Percentiles rank a stretch among this genome's conserved stretches.
phyloP scores from a whole-genome alignment of 306 rosid species.

The Aeschynomene evenia region DNA sequence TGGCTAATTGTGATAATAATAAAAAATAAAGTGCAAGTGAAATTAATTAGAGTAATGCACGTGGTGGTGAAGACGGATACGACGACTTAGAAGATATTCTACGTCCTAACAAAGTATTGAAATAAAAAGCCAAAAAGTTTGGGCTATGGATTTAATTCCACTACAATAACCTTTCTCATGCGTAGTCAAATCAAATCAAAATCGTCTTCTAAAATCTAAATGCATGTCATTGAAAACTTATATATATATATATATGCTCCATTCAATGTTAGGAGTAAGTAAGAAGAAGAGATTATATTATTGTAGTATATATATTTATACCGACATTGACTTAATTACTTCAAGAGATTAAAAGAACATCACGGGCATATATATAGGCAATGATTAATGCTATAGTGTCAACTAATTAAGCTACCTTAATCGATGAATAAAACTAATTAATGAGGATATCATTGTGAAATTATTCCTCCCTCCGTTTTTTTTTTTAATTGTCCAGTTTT shows the following conservation, averaged over 20 bases:
- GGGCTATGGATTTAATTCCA: conserved; percentile 15
- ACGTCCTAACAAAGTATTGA: not conserved
- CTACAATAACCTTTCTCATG: not conserved
- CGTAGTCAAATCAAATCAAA: not conserved
- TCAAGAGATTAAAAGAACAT: not conserved
- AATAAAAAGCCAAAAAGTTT: not conserved
- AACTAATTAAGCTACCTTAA: not conserved
- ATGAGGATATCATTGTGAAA: not conserved
- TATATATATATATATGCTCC: too few species aligned
- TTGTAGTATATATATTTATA: too few species aligned
- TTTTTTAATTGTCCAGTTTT: too few species aligned
- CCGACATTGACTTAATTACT: conserved; percentile 8
- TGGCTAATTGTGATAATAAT: too few species aligned
- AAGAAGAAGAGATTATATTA: not conserved
- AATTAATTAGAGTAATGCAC: not conserved
- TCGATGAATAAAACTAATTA: not conserved
- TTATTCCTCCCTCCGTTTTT: too few species aligned
- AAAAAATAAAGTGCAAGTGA: not conserved
- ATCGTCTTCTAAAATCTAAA: too few species aligned
- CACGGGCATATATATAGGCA: not conserved
- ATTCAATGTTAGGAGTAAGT: conserved; percentile 1
- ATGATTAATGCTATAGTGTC: not conserved
- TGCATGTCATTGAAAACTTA: not conserved
- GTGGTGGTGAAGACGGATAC: not conserved
- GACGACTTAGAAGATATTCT: not conserved